phyloP scores from a whole-genome alignment of 768 basidiomycete genomes.

The Termitomyces bulborhizus region DNA sequence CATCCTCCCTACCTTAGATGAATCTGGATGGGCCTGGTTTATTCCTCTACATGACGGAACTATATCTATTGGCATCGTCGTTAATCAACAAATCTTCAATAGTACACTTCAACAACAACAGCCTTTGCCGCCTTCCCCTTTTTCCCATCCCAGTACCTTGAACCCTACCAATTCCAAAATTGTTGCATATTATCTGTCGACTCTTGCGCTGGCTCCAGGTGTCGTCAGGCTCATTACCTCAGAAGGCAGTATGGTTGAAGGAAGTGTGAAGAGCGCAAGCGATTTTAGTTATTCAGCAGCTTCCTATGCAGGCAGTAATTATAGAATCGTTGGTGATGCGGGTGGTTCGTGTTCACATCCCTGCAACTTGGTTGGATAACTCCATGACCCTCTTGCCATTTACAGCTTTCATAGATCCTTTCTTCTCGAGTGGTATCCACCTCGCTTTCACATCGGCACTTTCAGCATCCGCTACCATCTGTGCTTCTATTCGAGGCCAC shows the following conservation, averaged over 20 bases:
- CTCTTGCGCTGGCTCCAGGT: slow-evolving; percentile 43
- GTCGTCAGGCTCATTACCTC: slow-evolving; percentile 34
- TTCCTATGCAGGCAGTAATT: slow-evolving; percentile 46
- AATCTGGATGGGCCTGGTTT: slow-evolving; percentile 70
- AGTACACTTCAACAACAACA: slow-evolving; percentile 26
- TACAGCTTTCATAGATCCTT: slow-evolving; percentile 58
- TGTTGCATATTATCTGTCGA: slow-evolving; percentile 34
- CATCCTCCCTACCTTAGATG: slow-evolving; percentile 32
- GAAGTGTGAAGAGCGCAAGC: slow-evolving; percentile 45
- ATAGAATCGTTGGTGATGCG: slow-evolving; percentile 62
- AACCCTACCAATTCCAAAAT: slow-evolving; percentile 21
- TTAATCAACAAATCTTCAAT: slow-evolving; percentile 47
- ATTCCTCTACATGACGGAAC: slow-evolving; percentile 63
- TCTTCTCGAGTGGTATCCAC: slow-evolving; percentile 62
- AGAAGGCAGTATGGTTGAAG: slow-evolving; percentile 29
- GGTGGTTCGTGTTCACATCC: slow-evolving; percentile 37
- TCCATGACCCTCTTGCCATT: neutral
- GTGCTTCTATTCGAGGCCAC: slow-evolving; percentile 46
- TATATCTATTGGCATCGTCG: slow-evolving; percentile 57
- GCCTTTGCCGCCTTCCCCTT: slow-evolving; percentile 21
- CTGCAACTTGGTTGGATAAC: neutral
- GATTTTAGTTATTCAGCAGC: slow-evolving; percentile 64
- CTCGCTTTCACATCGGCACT: slow-evolving; percentile 58
- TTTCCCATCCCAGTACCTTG: slow-evolving; percentile 19
- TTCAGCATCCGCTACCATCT: slow-evolving; percentile 50